A percentile compares a stretch with the other conserved stretches of the same genome.
phyloP scores from a whole-genome alignment of 1,284 basidiomycete species.

The Leccinum olivaceoglutinosum region DNA sequence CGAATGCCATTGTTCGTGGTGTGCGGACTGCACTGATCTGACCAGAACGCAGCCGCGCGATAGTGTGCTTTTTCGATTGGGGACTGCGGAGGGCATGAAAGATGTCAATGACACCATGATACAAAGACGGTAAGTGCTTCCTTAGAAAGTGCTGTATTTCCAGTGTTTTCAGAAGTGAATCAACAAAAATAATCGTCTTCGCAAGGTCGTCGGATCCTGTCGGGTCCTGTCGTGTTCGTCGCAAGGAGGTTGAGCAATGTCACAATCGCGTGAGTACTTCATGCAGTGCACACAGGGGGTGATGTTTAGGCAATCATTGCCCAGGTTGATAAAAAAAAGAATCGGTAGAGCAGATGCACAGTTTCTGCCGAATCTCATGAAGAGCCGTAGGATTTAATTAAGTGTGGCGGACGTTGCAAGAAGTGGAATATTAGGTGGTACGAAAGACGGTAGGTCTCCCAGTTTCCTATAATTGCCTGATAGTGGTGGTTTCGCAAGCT shows the following conservation, averaged over 20 bases:
- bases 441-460: not conserved
- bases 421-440: not conserved
- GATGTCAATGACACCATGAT: not conserved
- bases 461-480: not conserved
- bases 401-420: not conserved
- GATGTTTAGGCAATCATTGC: not conserved
- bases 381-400: not conserved
- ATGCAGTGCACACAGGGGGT: not conserved
- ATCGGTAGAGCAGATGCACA: not conserved
- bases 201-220: not conserved
- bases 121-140: not conserved
- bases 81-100: not conserved
- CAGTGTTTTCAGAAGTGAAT: not conserved
- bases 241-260: not conserved
- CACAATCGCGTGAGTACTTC: not conserved
- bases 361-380: not conserved
- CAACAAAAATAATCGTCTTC: not conserved
- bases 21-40: too few species aligned
- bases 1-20: too few species aligned
- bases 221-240: not conserved
- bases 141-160: not conserved
- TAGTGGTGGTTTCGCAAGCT: not conserved
- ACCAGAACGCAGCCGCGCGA: not conserved
- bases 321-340: not conserved
- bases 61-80: not conserved